phyloP scores from a whole-genome alignment of 1,284 basidiomycete genomes.

The Coniferiporia sulphurascens region DNA sequence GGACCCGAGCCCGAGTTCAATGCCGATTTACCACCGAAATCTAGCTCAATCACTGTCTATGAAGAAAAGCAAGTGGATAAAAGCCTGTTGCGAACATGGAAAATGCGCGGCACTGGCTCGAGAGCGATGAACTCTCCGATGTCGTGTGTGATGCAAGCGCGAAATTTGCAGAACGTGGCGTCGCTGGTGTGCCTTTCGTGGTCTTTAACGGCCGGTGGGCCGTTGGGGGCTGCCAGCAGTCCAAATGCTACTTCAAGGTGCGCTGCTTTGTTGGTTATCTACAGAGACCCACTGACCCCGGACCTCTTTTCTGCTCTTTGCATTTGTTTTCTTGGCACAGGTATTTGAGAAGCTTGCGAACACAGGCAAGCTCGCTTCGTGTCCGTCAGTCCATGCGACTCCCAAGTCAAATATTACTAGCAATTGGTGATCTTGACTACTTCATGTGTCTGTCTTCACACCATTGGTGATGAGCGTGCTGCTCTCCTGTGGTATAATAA shows the following conservation, averaged over 20 bases:
- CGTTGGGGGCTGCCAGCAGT: no score
- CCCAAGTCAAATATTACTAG: no score
- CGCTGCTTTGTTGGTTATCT: constrained; percentile 19
- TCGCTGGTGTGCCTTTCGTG: constrained; percentile 76
- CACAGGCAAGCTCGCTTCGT: no score
- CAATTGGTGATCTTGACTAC: no score
- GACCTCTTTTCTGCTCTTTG: neutral
- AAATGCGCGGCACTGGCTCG: constrained; percentile 30
- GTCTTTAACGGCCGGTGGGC: constrained; percentile 80
- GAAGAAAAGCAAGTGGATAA: no score
- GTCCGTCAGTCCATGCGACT: no score
- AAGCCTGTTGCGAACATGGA: constrained; percentile 6
- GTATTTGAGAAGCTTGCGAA: constrained; percentile 13
- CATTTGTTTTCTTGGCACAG: neutral
- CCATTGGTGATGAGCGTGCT: no score
- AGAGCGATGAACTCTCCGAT: constrained; percentile 60
- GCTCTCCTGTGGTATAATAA: no score
- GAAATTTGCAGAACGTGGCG: constrained; percentile 62
- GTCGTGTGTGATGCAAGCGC: constrained; percentile 67
- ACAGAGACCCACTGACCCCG: neutral
- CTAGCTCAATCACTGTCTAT: no score
- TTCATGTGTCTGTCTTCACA: no score
- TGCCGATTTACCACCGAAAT: neutral
- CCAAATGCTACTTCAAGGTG: no score
- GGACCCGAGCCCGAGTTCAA: constrained; percentile 41